Conservation (phyloP, 768 basidiomycete species). For the Lactarius evosmus region DNA sequence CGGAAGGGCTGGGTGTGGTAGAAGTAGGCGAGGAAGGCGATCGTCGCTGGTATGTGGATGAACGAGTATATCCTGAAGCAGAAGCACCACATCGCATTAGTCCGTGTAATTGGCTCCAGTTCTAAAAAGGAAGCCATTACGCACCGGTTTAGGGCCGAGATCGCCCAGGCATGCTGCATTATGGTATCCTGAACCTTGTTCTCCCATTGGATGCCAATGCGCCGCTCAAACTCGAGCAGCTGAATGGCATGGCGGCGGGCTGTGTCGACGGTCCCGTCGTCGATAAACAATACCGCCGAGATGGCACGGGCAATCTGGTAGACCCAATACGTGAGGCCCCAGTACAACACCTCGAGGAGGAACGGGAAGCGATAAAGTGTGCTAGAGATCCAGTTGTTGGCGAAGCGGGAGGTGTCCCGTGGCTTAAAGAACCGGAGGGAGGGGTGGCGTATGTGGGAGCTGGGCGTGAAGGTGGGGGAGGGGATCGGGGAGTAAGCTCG, state of each 20-base stretch:
- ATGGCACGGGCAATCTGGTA: constrained; percentile 21
- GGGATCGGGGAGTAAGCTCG: neutral
- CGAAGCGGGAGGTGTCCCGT: constrained; percentile 17
- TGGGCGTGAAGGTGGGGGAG: neutral
- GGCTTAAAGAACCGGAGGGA: constrained; percentile 3
- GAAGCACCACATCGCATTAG: too few species aligned
- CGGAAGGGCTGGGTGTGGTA: constrained; percentile 5
- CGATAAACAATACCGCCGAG: constrained; percentile 16
- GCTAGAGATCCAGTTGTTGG: constrained; percentile 14
- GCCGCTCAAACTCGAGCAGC: constrained; percentile 18
- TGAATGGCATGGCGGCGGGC: constrained; percentile 18
- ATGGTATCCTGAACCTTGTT: constrained; percentile 11
- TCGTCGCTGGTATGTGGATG: constrained; percentile 23
- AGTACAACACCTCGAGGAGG: constrained; percentile 19
- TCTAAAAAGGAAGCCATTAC: neutral
- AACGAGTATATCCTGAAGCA: constrained; percentile 15
- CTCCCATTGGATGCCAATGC: constrained; percentile 18
- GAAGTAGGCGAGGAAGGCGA: constrained; percentile 19
- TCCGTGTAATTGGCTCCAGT: too few species aligned
- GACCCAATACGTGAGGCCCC: constrained; percentile 24
- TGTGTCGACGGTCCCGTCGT: constrained; percentile 18
- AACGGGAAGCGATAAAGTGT: constrained; percentile 15
- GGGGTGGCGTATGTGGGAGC: neutral
- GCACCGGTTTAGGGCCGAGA: constrained; percentile 16
- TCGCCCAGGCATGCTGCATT: constrained; percentile 4